Evolutionary conservation across 805 yeast genomes (phyloP).

Genomic region (Starmerella floris): DNA sequence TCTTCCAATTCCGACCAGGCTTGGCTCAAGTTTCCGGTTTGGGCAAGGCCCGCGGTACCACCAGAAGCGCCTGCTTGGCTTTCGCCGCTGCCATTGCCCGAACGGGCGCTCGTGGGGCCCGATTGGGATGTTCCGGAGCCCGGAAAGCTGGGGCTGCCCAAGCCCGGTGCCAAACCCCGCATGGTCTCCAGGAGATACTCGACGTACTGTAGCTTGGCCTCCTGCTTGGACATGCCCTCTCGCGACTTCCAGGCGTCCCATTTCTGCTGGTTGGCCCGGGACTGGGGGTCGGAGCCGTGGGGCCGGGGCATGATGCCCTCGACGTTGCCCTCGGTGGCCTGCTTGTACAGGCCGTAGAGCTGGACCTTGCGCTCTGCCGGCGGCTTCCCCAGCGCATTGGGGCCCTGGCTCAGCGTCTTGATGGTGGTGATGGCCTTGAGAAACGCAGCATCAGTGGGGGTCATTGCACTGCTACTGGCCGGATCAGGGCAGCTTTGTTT

Average conservation of each 20-base stretch:
- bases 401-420: conserved; percentile 42
- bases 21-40: too few species aligned
- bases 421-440: conserved; percentile 72
- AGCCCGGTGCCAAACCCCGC: conserved; percentile 35
- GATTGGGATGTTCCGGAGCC: too few species aligned
- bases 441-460: conserved; percentile 52
- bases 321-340: conserved; percentile 80
- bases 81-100: too few species aligned
- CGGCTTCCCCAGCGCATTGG: conserved; percentile 18
- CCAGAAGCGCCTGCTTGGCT: neutral
- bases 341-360: conserved; percentile 73
- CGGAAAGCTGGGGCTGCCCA: conserved; percentile 45
- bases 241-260: conserved; percentile 78
- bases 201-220: conserved; percentile 63
- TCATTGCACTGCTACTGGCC: too few species aligned
- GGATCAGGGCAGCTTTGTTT: too few species aligned
- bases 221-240: conserved; percentile 51
- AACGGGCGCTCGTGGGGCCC: too few species aligned
- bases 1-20: conserved; percentile 54
- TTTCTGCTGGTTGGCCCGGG: conserved; percentile 54
- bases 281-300: conserved; percentile 44
- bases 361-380: conserved; percentile 18
- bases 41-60: neutral
- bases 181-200: conserved; percentile 57
- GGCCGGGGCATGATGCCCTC: conserved; percentile 56